Evolutionary conservation across 2,329 filamentous ascomycete genomes (phyloP), one percentile per base, ranked within the genome.

Genomic region (Ophiostoma pallidulum): DNA sequence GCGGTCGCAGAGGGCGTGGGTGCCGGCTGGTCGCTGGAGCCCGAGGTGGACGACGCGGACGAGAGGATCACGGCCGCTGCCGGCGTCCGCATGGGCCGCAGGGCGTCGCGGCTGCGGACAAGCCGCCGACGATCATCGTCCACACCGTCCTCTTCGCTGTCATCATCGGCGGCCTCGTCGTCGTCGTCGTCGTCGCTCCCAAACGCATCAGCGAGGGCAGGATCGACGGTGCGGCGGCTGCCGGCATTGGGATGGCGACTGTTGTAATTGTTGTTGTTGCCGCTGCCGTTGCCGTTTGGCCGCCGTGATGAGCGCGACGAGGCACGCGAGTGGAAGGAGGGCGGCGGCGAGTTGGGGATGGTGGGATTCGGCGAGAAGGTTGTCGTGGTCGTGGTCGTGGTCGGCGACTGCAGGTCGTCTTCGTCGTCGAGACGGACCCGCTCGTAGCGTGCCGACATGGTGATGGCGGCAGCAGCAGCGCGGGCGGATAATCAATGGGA

Each of bases 171-270:
- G 60, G 84, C 79, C 64, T 97, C 97, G 1, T 91, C 87, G 63
- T 96, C 90, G 56, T 84, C 84, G 52, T 84, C 86, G 53, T 82
- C 84, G 56, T 84, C 85, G 59, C 84, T 80, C 62, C 88, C 91
- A 64, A 98, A 98, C 1, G 92, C 89, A 62, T 97, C 91, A 57
- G 86, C 87, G 13, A 98, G 76, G n/a, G 86, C 83, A 52, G 84
- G 75, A 58, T 95, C 82, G 51, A 88, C 84, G 4, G 29, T 13
- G 9, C 18, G 40, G 40, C 28, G 16, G 2, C 26, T 4, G 8
- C 59, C 63, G 52, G 59, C 63, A 38, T 26, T 20, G 18, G 20
- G 31, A 7, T 12, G 13, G 4, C 12, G n/a, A n/a, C n/a, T n/a
- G n/a, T n/a, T n/a, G n/a, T n/a, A n/a, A n/a, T n/a, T n/a, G n/a